Conservation (phyloP, 148 eudicot genomes). For the Rhododendron vialii region DNA sequence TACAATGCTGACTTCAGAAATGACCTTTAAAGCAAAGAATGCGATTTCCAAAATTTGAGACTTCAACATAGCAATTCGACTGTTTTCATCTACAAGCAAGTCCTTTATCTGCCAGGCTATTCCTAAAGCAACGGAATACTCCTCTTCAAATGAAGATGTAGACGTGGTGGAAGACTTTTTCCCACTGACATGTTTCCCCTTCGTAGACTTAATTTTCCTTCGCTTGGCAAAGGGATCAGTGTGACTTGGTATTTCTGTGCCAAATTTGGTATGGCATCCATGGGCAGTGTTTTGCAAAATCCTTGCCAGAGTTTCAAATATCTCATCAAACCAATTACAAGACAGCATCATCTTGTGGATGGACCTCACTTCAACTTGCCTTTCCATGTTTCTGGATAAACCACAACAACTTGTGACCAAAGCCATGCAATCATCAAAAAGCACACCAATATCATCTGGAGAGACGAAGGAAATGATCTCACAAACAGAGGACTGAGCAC, state of each 20-base stretch:
- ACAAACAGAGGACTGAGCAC: conserved; percentile 62
- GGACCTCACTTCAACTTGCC: conserved; percentile 70
- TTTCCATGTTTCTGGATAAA: conserved; percentile 47
- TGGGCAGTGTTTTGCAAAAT: conserved; percentile 49
- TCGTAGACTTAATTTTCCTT: conserved; percentile 40
- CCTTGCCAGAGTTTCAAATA: conserved; percentile 50
- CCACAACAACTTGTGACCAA: conserved; percentile 50
- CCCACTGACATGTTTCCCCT: conserved; percentile 25
- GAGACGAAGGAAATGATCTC: conserved; percentile 53
- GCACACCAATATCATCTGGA: conserved; percentile 39
- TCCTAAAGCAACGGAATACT: conserved; percentile 59
- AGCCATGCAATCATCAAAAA: conserved; percentile 58
- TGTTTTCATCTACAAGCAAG: conserved; percentile 51
- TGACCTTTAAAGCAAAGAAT: conserved; percentile 47
- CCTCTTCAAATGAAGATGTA: conserved; percentile 39
- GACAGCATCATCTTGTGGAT: conserved; percentile 75
- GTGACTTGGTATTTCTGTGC: conserved; percentile 38
- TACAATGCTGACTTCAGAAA: conserved; percentile 73
- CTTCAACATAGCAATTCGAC: conserved; percentile 50
- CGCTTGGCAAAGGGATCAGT: conserved; percentile 32
- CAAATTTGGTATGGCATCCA: conserved; percentile 47
- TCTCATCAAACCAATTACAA: conserved; percentile 64
- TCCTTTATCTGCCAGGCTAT: conserved; percentile 92
- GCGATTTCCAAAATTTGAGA: conserved; percentile 44
- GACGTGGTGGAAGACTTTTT: conserved; percentile 27